Evolutionary conservation across 306 rosid genomes (phyloP).

Genomic region (Morella rubra): DNA sequence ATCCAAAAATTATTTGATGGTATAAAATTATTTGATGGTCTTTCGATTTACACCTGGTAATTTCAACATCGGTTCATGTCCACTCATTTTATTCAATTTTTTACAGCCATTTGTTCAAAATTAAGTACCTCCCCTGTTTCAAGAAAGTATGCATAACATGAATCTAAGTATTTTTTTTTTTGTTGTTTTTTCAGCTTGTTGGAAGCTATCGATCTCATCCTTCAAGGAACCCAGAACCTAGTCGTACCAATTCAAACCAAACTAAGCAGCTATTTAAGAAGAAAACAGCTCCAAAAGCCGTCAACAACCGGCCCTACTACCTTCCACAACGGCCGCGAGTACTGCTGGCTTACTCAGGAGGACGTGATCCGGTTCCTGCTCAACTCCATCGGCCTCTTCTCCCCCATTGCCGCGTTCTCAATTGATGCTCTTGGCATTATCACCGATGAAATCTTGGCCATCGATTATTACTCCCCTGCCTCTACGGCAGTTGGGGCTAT

Average conservation of each 20-base stretch:
- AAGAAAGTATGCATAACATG: neutral
- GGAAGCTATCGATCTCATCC: constrained; percentile 86
- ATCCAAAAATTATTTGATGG: no score
- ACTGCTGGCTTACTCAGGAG: constrained; percentile 90
- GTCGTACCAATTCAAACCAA: constrained; percentile 65
- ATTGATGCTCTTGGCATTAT: constrained; percentile 67
- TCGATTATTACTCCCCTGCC: constrained; percentile 82
- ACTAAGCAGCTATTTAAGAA: constrained; percentile 50
- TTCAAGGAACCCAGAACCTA: constrained; percentile 83
- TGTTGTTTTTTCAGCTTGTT: constrained; percentile 50
- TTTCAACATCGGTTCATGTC: no score
- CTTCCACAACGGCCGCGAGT: constrained; percentile 60
- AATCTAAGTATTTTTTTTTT: neutral
- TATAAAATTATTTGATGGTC: no score
- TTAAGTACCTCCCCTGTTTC: neutral
- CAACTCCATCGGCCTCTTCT: constrained; percentile 74
- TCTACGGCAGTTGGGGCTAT: constrained; percentile 59
- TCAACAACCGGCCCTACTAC: constrained; percentile 17
- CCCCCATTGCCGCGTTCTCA: constrained; percentile 66
- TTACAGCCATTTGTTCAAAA: neutral
- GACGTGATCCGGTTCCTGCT: constrained; percentile 81
- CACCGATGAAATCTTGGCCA: constrained; percentile 48
- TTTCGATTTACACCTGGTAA: no score
- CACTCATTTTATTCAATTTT: no score
- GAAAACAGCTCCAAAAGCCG: constrained; percentile 59